Conservation (phyloP, 2,329 filamentous ascomycete species). For the Epicoccum nigrum region DNA sequence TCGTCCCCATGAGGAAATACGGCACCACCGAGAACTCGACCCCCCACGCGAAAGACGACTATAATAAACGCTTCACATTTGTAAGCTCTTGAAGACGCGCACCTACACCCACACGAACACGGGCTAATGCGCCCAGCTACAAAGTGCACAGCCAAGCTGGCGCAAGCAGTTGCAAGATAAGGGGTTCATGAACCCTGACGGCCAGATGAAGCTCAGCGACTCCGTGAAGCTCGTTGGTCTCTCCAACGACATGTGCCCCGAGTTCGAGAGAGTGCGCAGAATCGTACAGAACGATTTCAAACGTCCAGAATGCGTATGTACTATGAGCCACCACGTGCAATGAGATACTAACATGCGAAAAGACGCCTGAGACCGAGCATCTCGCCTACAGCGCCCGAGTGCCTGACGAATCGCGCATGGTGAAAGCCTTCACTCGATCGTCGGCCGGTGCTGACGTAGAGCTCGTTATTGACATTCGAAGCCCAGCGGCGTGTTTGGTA, state of each 20-base stretch:
- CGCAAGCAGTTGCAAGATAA: constrained; percentile 49
- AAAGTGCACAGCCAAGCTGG: constrained; percentile 23
- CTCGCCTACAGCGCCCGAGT: constrained; percentile 40
- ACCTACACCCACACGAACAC: not conserved
- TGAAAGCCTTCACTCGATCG: constrained; percentile 68
- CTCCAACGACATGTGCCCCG: constrained; percentile 69
- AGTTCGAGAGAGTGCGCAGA: constrained; percentile 66
- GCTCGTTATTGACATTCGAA: constrained; percentile 67
- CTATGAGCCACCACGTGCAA: not conserved
- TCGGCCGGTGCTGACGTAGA: constrained; percentile 68
- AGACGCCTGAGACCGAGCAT: constrained; percentile 44
- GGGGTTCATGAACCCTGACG: constrained; percentile 58
- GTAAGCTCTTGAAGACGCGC: constrained; percentile 21
- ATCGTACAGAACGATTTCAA: constrained; percentile 68
- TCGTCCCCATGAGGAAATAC: constrained; percentile 6
- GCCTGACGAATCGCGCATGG: constrained; percentile 62
- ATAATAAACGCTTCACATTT: constrained; percentile 30
- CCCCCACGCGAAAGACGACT: constrained; percentile 32
- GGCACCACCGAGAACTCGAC: constrained; percentile 26
- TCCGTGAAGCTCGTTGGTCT: constrained; percentile 67
- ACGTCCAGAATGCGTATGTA: constrained; percentile 62
- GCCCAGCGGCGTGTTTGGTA: constrained; percentile 55
- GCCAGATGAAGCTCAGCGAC: constrained; percentile 62
- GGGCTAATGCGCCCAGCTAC: constrained; percentile 27
- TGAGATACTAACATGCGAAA: constrained; percentile 1